Evolutionary conservation across 2,329 filamentous ascomycete species (phyloP).

Genomic region (Salinomyces thailandicus): DNA sequence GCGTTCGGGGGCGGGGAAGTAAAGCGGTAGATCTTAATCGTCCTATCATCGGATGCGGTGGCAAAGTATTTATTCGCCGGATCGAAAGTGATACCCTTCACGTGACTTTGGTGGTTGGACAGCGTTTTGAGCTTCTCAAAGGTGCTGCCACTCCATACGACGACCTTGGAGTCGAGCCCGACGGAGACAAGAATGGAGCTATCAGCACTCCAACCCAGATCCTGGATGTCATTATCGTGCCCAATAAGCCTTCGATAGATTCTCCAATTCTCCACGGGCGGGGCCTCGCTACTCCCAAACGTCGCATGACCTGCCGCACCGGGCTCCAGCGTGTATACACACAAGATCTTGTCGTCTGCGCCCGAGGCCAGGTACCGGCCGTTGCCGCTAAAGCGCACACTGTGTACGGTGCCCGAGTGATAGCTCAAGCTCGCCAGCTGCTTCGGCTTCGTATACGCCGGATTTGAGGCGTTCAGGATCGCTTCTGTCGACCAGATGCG

Average conservation of each 20-base stretch:
- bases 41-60: slow-evolving; percentile 91
- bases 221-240: slow-evolving; percentile 97
- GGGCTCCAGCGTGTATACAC: slow-evolving; percentile 84
- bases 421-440: slow-evolving; percentile 98
- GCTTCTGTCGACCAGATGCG: slow-evolving; percentile 96
- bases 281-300: slow-evolving; percentile 79
- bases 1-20: slow-evolving; percentile 84
- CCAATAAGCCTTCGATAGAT: slow-evolving; percentile 87
- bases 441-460: slow-evolving; percentile 64
- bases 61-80: slow-evolving; percentile 99
- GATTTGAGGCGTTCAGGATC: slow-evolving; percentile 68
- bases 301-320: slow-evolving; percentile 65
- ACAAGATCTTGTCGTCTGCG: slow-evolving; percentile 97
- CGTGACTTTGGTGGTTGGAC: slow-evolving; percentile 87
- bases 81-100: slow-evolving; percentile 97
- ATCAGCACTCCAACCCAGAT: slow-evolving; percentile 92
- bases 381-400: slow-evolving; percentile 91
- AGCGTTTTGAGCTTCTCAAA: slow-evolving; percentile 97
- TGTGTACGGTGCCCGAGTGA: slow-evolving; percentile 93
- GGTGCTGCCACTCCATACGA: slow-evolving; percentile 95
- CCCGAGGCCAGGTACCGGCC: slow-evolving; percentile 92
- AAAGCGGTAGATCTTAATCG: slow-evolving; percentile 93
- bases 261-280: slow-evolving; percentile 96
- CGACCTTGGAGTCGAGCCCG: slow-evolving; percentile 92
- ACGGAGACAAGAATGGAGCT: slow-evolving; percentile 93